Conservation (phyloP, 352 stramenopile genomes). For the Plasmopara viticola region DNA sequence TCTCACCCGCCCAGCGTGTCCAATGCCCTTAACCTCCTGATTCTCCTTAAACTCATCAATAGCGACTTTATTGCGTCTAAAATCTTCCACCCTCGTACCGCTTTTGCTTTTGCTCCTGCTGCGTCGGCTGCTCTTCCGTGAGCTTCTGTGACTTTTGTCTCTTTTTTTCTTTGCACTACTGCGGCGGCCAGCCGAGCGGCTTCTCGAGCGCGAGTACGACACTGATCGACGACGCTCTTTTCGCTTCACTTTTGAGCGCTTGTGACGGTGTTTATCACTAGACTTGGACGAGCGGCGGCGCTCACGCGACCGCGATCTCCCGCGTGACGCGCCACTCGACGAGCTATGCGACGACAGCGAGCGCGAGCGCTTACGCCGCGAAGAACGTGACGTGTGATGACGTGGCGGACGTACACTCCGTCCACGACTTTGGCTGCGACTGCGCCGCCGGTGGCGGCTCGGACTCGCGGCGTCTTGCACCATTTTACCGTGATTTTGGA, state of each 20-base stretch:
- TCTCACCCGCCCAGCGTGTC: not conserved
- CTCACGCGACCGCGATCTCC: conserved; percentile 35
- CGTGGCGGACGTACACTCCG: conserved; percentile 13
- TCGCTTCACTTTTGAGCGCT: conserved; percentile 22
- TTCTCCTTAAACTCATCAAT: conserved; percentile 15
- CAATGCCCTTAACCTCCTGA: conserved; percentile 1
- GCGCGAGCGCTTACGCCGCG: conserved; percentile 21
- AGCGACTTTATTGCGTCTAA: conserved; percentile 12
- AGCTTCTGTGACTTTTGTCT: conserved; percentile 12
- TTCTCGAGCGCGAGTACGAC: conserved; percentile 24
- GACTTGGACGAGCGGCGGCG: conserved; percentile 19
- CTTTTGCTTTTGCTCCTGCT: conserved; percentile 18
- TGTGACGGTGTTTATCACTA: conserved; percentile 24
- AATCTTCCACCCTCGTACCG: conserved; percentile 3
- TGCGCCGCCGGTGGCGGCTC: conserved; percentile 27
- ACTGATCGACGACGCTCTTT: conserved; percentile 12
- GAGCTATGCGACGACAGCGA: conserved; percentile 22
- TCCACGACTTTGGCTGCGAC: conserved; percentile 24
- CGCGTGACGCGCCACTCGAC: conserved; percentile 26
- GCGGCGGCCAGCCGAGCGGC: conserved; percentile 21
- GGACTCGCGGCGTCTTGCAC: conserved; percentile 20
- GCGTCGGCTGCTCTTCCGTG: conserved; percentile 18
- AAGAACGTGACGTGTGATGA: conserved; percentile 25
- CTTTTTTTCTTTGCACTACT: conserved; percentile 27
- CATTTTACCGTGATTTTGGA: conserved; percentile 15